Evolutionary conservation across 139 green algal species (phyloP), one percentile per base, ranked within the genome.

Genomic region (Closterium sp.): DNA sequence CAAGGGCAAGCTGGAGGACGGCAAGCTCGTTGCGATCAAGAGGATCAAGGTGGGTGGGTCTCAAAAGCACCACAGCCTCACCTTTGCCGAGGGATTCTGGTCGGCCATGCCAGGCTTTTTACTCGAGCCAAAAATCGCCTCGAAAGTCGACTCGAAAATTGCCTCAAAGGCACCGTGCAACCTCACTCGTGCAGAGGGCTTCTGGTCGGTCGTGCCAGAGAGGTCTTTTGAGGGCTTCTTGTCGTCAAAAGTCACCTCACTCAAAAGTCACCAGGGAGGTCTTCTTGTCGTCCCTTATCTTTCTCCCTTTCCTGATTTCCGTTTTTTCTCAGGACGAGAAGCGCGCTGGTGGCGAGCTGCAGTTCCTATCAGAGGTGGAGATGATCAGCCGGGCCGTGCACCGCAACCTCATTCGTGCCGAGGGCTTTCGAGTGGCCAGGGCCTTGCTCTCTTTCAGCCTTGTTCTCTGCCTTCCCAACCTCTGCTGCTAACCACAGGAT

Each of bases 321-420:
- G 2, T 73, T 27, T 79, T 13, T 1, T n/a, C 1, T 6, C 62
- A 79, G 62, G 62, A 79, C 10, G 62, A 79, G 62, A 79, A 79
- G 62, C 17, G 62, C 1, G 62, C 62, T 0, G 62, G 62, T 79
- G 62, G 62, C 1, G 94, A 96, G 30, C 70, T 89, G 88, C 91
- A 96, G 91, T 96, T 96, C 89, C 93, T 94, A 73, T 91, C 95
- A 21, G 95, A 96, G 50, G 93, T 95, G n/a, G 88, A 85, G 85
- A 94, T 93, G 70, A 89, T 96, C 62, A 62, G n/a, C 87, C 38
- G 85, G 0, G 86, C 92, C 9, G 42, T 85, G 22, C 94, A 96
- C 86, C 34, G 50, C 31, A 92, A 95, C 86, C 42, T 96, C 7
- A 85, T 96, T 0, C 85, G 31, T 0, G 85, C 96, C 31, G 79